Base-by-base conservation (phyloP, 768 basidiomycete genomes). In the Lentinula detonsa region DNA sequence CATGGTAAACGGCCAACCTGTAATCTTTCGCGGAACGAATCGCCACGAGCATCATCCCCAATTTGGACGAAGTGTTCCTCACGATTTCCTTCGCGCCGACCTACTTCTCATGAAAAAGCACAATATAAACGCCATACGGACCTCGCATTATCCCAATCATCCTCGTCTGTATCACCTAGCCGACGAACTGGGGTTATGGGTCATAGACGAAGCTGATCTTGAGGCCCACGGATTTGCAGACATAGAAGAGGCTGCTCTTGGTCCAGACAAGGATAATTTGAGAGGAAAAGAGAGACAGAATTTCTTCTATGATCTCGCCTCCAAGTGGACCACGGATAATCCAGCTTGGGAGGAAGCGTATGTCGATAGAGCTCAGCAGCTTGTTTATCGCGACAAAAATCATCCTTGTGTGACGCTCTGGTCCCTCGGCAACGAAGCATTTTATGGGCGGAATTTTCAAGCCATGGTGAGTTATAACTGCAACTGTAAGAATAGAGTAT, bases 311-410 rank as follows among this genome's bases (percentile, higher is more conserved):
- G 57, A 58, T 9, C 56, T 35, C 9, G 62, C 62, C 7, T 58
- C 62, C 5, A 49, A 35, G 21, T 62, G 62, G 62, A 62, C 62
- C 16, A 59, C 62, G 15, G 57, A 58, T 37, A 62, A 60, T 53
- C 62, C 62, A 40, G 58, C 50, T 13, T 62, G 62, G 62, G 58
- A 62, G 43, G 62, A 58, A 8, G 62, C 62, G 5, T 62, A 62
- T 62, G 58, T 62, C 11, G 62, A 62, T 51, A 33, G 62, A 15
- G 57, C 62, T 18, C 54, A 46, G 5, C 62, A 62, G 31, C 42
- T 62, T 11, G 57, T 62, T 31, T 54, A 7, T 16, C 54, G 62
- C 5, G 62, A 62, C 42, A 62, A 59, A 39, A 62, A 62, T 57
- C 62, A 62, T 49, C 57, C 58, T 7, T 59, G 49, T 35, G 58